A percentile compares a stretch with the other conserved stretches of the same genome.
These are phyloP conservation scores for Allium cepa DNA, from an alignment of 106 monocot species.

Conservation along the genomic window DNA sequence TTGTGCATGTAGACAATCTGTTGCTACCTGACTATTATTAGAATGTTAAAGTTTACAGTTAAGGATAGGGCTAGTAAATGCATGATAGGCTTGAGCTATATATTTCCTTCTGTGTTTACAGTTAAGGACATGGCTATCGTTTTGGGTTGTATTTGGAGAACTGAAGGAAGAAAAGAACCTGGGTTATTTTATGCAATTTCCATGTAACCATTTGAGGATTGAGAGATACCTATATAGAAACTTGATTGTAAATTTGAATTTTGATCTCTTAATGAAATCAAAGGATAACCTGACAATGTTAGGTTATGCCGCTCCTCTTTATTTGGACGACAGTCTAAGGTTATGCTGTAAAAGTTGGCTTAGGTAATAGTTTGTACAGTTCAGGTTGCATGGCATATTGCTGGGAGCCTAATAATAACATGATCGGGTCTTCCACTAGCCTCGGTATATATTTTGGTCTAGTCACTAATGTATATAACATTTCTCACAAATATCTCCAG, in stretches of 20 bases:
- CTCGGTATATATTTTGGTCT: too few species aligned
- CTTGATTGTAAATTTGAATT: conserved; percentile 25
- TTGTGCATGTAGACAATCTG: too few species aligned
- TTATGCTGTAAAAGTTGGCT: too few species aligned
- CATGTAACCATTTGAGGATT: conserved; percentile 1
- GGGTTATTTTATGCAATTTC: not conserved
- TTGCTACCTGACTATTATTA: too few species aligned
- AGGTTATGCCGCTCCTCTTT: conserved; percentile 32
- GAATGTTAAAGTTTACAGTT: too few species aligned
- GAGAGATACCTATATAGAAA: conserved; percentile 35
- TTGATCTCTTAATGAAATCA: conserved; percentile 15
- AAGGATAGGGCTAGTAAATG: conserved; percentile 16
- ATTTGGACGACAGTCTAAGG: conserved; percentile 23
- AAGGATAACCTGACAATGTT: not conserved
- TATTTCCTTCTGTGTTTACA: conserved; percentile 27
- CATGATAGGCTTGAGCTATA: conserved; percentile 27
- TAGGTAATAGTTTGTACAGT: too few species aligned
- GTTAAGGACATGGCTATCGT: conserved; percentile 17
- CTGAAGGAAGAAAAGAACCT: not conserved
- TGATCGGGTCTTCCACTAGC: too few species aligned
- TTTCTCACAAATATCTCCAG: too few species aligned
- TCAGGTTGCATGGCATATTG: too few species aligned
- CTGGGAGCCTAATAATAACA: too few species aligned
- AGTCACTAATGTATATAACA: too few species aligned
- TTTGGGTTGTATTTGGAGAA: conserved; percentile 34